phyloP scores from a whole-genome alignment of 2,329 filamentous ascomycete genomes.

The Hypoxylon sp. region DNA sequence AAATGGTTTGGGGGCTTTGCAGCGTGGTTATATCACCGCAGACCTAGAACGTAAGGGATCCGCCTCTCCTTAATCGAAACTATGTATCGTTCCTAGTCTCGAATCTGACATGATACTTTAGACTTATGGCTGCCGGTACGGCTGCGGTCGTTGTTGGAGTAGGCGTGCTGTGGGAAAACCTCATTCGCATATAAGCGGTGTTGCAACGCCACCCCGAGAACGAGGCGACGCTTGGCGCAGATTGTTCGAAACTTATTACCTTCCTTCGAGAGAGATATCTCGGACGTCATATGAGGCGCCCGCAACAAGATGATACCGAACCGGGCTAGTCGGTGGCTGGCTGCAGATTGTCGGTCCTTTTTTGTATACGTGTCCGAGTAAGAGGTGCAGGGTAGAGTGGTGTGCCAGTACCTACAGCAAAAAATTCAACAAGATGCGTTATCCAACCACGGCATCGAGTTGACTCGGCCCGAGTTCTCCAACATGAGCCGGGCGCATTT shows the following conservation, averaged over 20 bases:
- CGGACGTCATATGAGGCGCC: constrained; percentile 10
- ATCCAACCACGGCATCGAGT: constrained; percentile 4
- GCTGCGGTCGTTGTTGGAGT: constrained; percentile 34
- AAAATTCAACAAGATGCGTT: constrained; percentile 9
- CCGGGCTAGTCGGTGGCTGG: constrained; percentile 1
- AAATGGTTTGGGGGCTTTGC: constrained; percentile 56
- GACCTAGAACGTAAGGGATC: constrained; percentile 49
- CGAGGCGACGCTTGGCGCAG: constrained; percentile 18
- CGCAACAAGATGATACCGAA: constrained; percentile 3
- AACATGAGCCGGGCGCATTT: neutral
- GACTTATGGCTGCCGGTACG: constrained; percentile 35
- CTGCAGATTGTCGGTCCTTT: constrained; percentile 18
- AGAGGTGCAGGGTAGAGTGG: constrained; percentile 3
- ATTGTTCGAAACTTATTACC: constrained; percentile 14
- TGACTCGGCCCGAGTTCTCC: constrained; percentile 11
- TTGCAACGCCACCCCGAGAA: neutral
- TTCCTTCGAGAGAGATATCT: constrained; percentile 9
- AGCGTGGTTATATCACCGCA: constrained; percentile 48
- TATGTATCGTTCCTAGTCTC: neutral
- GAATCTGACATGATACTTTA: constrained; percentile 26
- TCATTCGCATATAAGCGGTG: constrained; percentile 17
- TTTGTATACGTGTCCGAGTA: constrained; percentile 25
- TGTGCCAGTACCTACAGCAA: constrained; percentile 13
- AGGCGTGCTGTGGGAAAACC: constrained; percentile 35
- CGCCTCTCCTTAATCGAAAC: constrained; percentile 5